A percentile compares a stretch with the other conserved stretches of the same genome.
Conservation (phyloP, 441 rosid species). For the Geranium incanum region DNA sequence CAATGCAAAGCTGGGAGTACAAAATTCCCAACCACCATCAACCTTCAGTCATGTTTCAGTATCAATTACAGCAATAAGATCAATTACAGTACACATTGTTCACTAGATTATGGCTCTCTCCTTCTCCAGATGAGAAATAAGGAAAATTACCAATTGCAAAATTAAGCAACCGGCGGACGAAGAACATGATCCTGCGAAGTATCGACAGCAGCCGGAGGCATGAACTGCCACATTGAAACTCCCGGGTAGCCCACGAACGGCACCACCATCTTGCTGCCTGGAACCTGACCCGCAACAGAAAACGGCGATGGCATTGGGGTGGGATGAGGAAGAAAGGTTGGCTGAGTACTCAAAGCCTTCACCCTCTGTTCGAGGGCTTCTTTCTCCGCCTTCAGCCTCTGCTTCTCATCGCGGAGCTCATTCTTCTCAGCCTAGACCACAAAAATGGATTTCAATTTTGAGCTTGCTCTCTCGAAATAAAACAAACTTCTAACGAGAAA, state of each 20-base stretch:
- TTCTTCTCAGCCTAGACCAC: conserved; percentile 72
- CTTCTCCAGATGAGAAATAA: conserved; percentile 17
- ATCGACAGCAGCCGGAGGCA: conserved; percentile 98
- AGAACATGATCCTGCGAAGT: conserved; percentile 98
- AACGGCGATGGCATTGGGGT: conserved; percentile 71
- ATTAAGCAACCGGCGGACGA: conserved; percentile 97
- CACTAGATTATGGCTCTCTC: not conserved
- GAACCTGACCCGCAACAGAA: conserved; percentile 74
- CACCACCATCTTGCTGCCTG: conserved; percentile 85
- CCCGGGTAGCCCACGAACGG: conserved; percentile 91
- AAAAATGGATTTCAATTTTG: not conserved
- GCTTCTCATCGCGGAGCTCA: conserved; percentile 95
- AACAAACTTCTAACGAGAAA: no score
- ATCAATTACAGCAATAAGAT: not conserved
- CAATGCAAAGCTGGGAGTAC: not conserved
- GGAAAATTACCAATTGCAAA: conserved; percentile 25
- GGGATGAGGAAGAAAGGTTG: conserved; percentile 65
- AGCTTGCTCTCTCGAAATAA: no score
- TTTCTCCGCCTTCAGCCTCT: conserved; percentile 86
- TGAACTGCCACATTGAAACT: conserved; percentile 99
- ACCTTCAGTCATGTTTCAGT: not conserved
- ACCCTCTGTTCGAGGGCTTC: conserved; percentile 85
- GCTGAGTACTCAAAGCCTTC: conserved; percentile 54
- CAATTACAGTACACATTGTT: not conserved
- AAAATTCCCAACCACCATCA: not conserved